A percentile compares a stretch with the other conserved stretches of the same genome.
Conservation (phyloP, 805 yeast genomes). For the Starmerella riodocensis region DNA sequence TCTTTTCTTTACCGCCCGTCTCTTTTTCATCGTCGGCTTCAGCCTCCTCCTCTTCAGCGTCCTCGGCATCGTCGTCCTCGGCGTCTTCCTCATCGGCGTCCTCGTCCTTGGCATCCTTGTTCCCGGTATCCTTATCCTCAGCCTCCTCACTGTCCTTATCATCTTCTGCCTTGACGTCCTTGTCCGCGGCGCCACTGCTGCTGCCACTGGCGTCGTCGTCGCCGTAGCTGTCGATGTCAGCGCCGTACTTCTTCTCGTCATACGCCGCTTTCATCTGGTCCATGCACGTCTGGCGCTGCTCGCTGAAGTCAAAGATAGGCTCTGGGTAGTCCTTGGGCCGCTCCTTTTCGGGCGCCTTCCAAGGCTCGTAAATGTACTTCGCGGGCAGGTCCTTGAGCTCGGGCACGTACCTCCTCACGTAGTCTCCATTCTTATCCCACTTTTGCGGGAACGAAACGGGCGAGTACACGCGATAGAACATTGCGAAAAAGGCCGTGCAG, state of each 20-base stretch:
- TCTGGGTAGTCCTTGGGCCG: background rate
- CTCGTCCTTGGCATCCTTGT: too few species aligned
- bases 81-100: too few species aligned
- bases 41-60: too few species aligned
- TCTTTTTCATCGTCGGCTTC: too few species aligned
- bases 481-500: constrained; percentile 1
- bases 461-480: constrained; percentile 1
- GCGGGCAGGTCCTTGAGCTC: constrained; percentile 1
- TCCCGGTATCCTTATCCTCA: too few species aligned
- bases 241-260: background rate
- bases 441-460: constrained; percentile 1
- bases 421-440: constrained; percentile 4
- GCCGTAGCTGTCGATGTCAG: background rate
- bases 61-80: too few species aligned
- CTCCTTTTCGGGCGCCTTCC: constrained; percentile 1
- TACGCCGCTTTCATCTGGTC: constrained; percentile 1
- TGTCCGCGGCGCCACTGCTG: too few species aligned
- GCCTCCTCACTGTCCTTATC: too few species aligned
- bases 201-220: too few species aligned
- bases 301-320: constrained; percentile 1
- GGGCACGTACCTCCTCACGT: background rate
- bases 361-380: constrained; percentile 1
- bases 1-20: too few species aligned
- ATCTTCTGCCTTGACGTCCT: too few species aligned
- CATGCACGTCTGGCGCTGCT: background rate